phyloP scores from a whole-genome alignment of 1,284 basidiomycete species.

The Tetrapyrgos nigripes region DNA sequence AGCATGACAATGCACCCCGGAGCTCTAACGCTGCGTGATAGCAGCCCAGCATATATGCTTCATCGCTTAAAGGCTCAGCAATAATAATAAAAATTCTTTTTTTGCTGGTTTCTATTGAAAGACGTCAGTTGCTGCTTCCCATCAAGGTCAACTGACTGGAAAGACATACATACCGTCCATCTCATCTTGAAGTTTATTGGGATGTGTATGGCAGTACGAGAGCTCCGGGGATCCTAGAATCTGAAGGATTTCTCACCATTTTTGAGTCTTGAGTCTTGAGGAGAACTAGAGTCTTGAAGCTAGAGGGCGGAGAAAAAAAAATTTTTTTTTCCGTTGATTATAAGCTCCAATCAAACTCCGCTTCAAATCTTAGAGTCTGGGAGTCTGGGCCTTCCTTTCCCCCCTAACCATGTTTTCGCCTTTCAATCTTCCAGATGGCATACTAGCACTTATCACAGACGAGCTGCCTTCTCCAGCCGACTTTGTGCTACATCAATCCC shows the following conservation, averaged over 20 bases:
- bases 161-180: constrained; percentile 68
- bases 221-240: constrained; percentile 5
- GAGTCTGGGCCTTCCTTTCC: background rate
- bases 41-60: constrained; percentile 46
- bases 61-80: constrained; percentile 37
- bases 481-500: constrained; percentile 62
- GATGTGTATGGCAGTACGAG: background rate
- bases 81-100: constrained; percentile 21
- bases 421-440: constrained; percentile 50
- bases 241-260: constrained; percentile 10
- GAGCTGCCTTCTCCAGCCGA: constrained; percentile 70
- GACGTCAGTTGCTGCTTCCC: constrained; percentile 16
- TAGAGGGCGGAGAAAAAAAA: background rate
- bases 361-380: background rate
- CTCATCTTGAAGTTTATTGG: constrained; percentile 29
- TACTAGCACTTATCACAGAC: constrained; percentile 68
- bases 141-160: constrained; percentile 45
- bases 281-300: background rate
- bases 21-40: constrained; percentile 56
- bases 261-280: constrained; percentile 16
- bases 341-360: background rate
- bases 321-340: background rate
- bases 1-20: constrained; percentile 46
- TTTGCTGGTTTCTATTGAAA: constrained; percentile 24
- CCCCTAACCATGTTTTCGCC: constrained; percentile 46